Percentiles rank a stretch among this genome's conserved stretches.
Conservation (phyloP, 2,329 filamentous ascomycete genomes). For the Albifimbria verrucaria region DNA sequence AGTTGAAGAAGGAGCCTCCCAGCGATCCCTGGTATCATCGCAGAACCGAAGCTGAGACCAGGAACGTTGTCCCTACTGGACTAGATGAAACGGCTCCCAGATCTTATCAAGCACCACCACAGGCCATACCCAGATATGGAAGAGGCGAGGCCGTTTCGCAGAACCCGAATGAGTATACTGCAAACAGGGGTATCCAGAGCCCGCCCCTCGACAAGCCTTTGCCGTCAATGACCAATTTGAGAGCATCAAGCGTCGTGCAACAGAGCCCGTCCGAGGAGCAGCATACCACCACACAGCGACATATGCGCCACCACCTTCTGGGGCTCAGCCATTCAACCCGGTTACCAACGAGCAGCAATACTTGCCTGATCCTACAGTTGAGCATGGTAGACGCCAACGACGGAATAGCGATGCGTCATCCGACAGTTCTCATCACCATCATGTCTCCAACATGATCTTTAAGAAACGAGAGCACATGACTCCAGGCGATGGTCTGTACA, state of each 20-base stretch:
- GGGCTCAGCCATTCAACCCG: constrained; percentile 12
- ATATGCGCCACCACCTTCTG: constrained; percentile 17
- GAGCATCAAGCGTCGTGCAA: constrained; percentile 23
- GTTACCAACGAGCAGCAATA: too few species aligned
- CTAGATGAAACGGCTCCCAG: constrained; percentile 1
- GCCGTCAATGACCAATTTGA: constrained; percentile 2
- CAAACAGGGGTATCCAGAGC: neutral
- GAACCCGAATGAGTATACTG: constrained; percentile 13
- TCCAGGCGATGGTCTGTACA: constrained; percentile 55
- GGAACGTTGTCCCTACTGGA: neutral
- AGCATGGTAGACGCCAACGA: constrained; percentile 17
- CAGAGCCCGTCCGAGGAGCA: constrained; percentile 24
- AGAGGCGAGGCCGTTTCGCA: constrained; percentile 31
- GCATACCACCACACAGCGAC: constrained; percentile 25
- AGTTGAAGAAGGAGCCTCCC: constrained; percentile 55
- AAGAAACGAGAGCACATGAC: constrained; percentile 37
- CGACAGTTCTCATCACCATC: constrained; percentile 30
- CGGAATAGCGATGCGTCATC: constrained; percentile 27
- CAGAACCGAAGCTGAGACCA: constrained; percentile 6
- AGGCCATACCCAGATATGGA: constrained; percentile 12
- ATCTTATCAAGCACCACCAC: neutral
- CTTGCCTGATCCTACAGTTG: too few species aligned
- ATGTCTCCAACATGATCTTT: constrained; percentile 38
- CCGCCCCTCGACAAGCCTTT: neutral
- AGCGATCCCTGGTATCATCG: constrained; percentile 43